Base-by-base conservation (phyloP, 2,329 filamentous ascomycete genomes). In the Aspergillus aculeatus region DNA sequence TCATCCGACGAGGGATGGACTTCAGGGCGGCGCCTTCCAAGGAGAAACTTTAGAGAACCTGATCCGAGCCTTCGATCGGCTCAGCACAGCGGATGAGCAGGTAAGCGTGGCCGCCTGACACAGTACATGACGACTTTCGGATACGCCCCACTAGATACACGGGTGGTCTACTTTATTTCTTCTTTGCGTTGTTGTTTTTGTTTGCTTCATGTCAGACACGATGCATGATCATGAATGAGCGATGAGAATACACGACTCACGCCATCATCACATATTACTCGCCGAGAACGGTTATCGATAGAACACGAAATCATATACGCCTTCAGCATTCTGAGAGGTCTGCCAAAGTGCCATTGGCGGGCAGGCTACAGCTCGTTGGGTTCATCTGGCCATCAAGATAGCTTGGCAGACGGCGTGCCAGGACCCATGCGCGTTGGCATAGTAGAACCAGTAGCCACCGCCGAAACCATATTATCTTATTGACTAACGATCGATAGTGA, bases 191-290 rank as follows among this genome's bases (percentile, higher is more conserved):
- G 26, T 16, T 52, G 50, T 54, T 54, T 47, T 38, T 47, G 29
- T n/a, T 32, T 41, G 38, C 29, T 21, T 35, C 38, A 52, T 54
- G 52, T 38, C n/a, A 12, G 9, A 47, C 52, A 47, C 32, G 51
- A 26, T 11, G 51, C 32, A 29, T 24, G 50, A 26, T 31, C 38
- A 44, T 44, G 38, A 44, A 52, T 29, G 52, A 47, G 52, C 52
- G 23, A 54, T 32, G 52, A 54, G 52, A 54, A 54, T 54, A 54
- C 26, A 47, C 52, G 52, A 47, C 52, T 54, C 52, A 47, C 41
- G 14, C 12, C 24, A 44, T 29, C 21, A 12, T 16, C n/a, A 41
- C 19, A 19, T 41, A 6, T 35, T 32, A 35, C 38, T 6, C 29
- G 26, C 23, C 14, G 21, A 44, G 23, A 44, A 44, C 38, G 38